Base-by-base conservation (phyloP, 176 grass and related monocot genomes). In the Aegilops speltoides region DNA sequence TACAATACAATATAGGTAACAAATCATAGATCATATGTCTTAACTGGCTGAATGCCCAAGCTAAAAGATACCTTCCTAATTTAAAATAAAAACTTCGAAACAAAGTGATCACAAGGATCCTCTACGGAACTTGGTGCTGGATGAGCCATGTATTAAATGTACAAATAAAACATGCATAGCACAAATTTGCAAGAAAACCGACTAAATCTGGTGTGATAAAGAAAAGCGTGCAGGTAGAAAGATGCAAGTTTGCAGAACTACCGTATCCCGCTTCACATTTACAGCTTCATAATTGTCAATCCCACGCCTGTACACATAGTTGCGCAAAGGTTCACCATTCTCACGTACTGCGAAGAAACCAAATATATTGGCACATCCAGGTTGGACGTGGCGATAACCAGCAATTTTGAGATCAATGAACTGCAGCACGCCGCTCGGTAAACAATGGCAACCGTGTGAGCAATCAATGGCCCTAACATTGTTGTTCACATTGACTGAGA, bases 401-500 rank as follows among this genome's bases (percentile, higher is more conserved):
- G 43, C 43, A 46, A 13, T 46, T 46, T 46, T 46, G 43, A 46
- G 43, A 13, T 46, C 43, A 46, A 46, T 46, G 43, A 46, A 25
- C 73, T 88, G 73, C 48, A 83, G 48, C 73, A 88, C 43, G 9
- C 61, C 26, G 17, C 15, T 45, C 4, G 80, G 6, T 1, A 4
- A 0, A 48, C 86, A 83, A 17, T 2, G 5, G 14, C 80, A 83
- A 12, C 5, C 19, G 24, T 83, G 22, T 77, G 23, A 78, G 64
- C 86, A 88, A 78, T 88, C 73, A 48, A 69, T 23, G 20, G 8
- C 34, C 14, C 8, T 20, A 67, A 4, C 73, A 46, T 23, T 78
- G 45, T 85, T 28, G 24, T 70, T 70, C 20, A 85, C 6, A 61
- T 4, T 61, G 64, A 86, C 84, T 86, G 77, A 67, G 61, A 10